Conservation (phyloP, 2,329 filamentous ascomycete species). For the Raffaelea ambrosiae region DNA sequence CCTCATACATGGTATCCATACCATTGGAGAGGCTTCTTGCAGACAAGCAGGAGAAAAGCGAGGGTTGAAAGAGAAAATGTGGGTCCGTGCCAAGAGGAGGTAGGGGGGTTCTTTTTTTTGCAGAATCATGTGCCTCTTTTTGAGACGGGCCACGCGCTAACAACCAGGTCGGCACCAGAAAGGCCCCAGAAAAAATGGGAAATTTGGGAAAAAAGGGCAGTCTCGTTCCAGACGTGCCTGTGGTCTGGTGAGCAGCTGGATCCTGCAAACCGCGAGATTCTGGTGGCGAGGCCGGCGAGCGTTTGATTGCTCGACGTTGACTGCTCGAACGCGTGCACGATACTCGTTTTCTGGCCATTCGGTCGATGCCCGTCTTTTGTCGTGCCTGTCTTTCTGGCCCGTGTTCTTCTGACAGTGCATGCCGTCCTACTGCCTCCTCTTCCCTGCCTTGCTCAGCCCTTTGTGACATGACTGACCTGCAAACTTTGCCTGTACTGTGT, state of each 20-base stretch:
- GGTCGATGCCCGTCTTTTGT: too few relatives aligned
- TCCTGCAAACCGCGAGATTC: neutral
- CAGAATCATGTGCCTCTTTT: slow-evolving; percentile 36
- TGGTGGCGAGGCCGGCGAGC: neutral
- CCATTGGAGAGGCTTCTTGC: too few relatives aligned
- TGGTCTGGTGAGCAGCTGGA: slow-evolving; percentile 13
- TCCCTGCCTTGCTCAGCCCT: too few relatives aligned
- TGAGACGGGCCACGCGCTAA: slow-evolving; percentile 33
- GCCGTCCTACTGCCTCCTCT: too few relatives aligned
- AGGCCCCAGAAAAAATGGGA: slow-evolving; percentile 9
- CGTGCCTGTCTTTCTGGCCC: too few relatives aligned
- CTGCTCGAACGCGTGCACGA: too few relatives aligned
- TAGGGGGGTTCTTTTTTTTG: slow-evolving; percentile 22
- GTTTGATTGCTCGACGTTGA: too few relatives aligned
- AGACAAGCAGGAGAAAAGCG: too few relatives aligned
- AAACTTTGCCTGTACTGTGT: too few relatives aligned
- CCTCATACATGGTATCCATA: neutral
- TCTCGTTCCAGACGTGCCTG: neutral
- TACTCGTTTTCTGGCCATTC: too few relatives aligned
- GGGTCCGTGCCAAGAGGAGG: slow-evolving; percentile 6
- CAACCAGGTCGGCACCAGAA: slow-evolving; percentile 25
- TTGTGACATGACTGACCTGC: too few relatives aligned
- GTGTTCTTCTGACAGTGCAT: too few relatives aligned
- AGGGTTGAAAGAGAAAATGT: neutral
- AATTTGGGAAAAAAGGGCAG: neutral